phyloP scores from a whole-genome alignment of 805 yeast genomes.

The Saturnispora besseyi region DNA sequence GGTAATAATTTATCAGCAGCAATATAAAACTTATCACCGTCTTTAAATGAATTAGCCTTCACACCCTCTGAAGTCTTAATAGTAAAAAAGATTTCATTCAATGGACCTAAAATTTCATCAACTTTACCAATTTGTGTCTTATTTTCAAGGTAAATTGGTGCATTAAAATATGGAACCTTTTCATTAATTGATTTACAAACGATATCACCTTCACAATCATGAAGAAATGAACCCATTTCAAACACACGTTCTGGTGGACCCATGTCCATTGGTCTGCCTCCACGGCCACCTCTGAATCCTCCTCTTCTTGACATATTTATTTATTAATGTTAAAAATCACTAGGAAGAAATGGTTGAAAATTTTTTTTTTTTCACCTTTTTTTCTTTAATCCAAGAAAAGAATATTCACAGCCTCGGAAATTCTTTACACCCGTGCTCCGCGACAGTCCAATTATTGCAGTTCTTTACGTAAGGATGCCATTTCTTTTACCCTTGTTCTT shows the following conservation, averaged over 20 bases:
- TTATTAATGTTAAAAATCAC: neutral
- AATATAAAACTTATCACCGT: slow-evolving; percentile 92
- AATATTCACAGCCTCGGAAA: no score
- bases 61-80: slow-evolving; percentile 95
- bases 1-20: slow-evolving; percentile 94
- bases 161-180: slow-evolving; percentile 95
- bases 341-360: no score
- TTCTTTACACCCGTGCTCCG: no score
- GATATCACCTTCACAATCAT: slow-evolving; percentile 93
- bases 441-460: no score
- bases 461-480: no score
- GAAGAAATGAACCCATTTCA: slow-evolving; percentile 90
- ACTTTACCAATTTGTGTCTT: slow-evolving; percentile 95
- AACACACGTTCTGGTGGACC: slow-evolving; percentile 96
- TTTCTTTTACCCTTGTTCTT: no score
- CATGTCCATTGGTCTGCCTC: slow-evolving; percentile 61
- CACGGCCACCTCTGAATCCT: slow-evolving; percentile 62
- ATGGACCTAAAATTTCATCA: slow-evolving; percentile 95
- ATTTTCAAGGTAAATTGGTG: slow-evolving; percentile 94
- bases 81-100: slow-evolving; percentile 96
- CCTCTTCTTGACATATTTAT: slow-evolving; percentile 56
- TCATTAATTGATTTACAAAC: slow-evolving; percentile 92
- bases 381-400: neutral
- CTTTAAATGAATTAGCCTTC: slow-evolving; percentile 85
- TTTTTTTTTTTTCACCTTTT: neutral